Base-by-base conservation (phyloP, 768 basidiomycete genomes). In the Kwoniella shandongensis region DNA sequence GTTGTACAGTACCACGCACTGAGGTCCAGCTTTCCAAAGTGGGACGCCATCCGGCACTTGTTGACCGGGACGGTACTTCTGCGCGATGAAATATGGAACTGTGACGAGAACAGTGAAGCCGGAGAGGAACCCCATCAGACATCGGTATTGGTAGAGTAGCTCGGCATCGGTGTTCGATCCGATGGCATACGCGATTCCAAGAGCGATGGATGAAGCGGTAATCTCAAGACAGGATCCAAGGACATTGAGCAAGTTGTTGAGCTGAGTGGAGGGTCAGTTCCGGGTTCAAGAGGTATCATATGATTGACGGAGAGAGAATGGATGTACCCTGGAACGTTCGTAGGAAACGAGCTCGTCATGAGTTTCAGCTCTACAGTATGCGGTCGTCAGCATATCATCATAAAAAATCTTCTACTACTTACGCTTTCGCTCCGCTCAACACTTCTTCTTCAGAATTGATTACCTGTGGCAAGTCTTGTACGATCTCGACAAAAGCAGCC, bases 21-120 rank as follows among this genome's bases (percentile, higher is more conserved):
- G 20, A 15, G 58, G 59, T 30, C 59, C 59, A 35, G 47, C 59
- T 13, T 13, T 26, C 59, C 52, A 61, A 29, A 22, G 22, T 7
- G 15, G 20, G 18, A 45, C 30, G 1, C 53, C 53, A 11, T 39
- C 46, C 20, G 59, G 59, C 15, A 61, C n/a, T 30, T 61, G 30
- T 42, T 61, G 60, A 25, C 54, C 60, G 6, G 60, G 60, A 30
- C 60, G 54, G 20, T 51, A 39, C 38, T 51, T 51, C 47, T 51
- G 23, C 7, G 22, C 39, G 29, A 61, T 44, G 50, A 61, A 61
- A 32, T 52, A 61, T 2, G 60, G 60, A 8, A 51, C 38, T 12
- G 49, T 61, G 7, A 15, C 10, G 23, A 56, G 4, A 17, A 61
- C 32, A 25, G 48, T 51, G 38, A 56, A 36, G 15, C 47, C 54